These are phyloP conservation scores for Lasiosphaeria ovina DNA, from an alignment of 495 filamentous ascomycete genomes.

Conservation along the genomic window DNA sequence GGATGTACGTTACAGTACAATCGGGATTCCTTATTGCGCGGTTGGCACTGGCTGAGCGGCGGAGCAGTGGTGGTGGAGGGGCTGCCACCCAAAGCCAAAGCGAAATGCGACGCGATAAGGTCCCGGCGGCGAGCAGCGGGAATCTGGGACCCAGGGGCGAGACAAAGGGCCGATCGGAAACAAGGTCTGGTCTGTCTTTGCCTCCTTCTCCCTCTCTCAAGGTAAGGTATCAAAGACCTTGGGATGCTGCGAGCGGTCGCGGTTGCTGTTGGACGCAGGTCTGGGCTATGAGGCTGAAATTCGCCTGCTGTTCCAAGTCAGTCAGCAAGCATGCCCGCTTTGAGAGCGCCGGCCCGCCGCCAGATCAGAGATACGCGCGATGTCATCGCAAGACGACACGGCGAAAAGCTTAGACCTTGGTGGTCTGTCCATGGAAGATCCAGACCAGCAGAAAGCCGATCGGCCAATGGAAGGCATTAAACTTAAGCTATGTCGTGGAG, in stretches of 20 bases:
- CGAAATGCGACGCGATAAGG: slow-evolving; percentile 23
- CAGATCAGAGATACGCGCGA: neutral
- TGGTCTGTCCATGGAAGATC: too few species aligned
- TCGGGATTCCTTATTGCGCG: neutral
- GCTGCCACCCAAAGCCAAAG: slow-evolving; percentile 8
- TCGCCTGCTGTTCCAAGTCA: neutral
- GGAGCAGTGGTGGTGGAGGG: slow-evolving; percentile 7
- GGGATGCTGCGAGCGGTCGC: neutral
- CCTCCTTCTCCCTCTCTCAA: neutral
- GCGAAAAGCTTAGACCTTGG: neutral
- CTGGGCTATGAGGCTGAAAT: neutral
- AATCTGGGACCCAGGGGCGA: slow-evolving; percentile 6
- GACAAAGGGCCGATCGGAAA: slow-evolving; percentile 10
- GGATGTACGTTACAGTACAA: neutral
- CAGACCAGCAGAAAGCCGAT: too few species aligned
- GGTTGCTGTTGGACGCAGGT: neutral
- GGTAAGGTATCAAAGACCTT: neutral
- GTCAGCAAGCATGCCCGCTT: neutral
- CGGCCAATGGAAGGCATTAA: too few species aligned
- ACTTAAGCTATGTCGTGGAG: too few species aligned
- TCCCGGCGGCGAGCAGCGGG: neutral
- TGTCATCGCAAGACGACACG: neutral
- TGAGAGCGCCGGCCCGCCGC: neutral
- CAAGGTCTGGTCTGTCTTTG: slow-evolving; percentile 1
- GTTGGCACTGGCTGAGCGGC: neutral